Percentiles rank a stretch among this genome's conserved stretches.
Evolutionary conservation across 805 yeast species (phyloP).

Genomic region (Saccharomycopsis babjevae): DNA sequence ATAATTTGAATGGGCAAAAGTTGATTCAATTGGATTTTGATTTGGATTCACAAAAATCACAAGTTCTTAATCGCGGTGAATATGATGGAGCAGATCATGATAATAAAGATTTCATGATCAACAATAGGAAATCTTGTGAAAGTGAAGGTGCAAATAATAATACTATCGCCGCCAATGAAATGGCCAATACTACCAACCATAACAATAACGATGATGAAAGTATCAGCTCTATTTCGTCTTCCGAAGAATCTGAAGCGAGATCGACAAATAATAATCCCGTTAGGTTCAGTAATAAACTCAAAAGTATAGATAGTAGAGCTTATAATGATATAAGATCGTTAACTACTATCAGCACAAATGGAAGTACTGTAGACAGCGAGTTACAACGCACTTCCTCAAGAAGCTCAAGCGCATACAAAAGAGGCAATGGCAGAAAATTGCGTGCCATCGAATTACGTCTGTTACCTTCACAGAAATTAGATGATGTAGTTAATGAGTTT

Average conservation of each 20-base stretch:
- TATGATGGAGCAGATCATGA: background rate
- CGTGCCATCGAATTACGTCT: slow-evolving; percentile 18
- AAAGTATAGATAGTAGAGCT: background rate
- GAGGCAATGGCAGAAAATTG: background rate
- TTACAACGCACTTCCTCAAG: background rate
- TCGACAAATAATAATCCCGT: background rate
- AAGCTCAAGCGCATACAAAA: background rate
- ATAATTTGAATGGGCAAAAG: slow-evolving; percentile 65
- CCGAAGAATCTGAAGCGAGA: background rate
- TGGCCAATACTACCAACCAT: background rate
- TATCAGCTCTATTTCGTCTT: slow-evolving; percentile 3
- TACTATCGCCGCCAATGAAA: background rate
- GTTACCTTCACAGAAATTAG: slow-evolving; percentile 32
- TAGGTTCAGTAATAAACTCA: background rate
- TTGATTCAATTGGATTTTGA: slow-evolving; percentile 64
- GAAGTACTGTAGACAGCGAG: background rate
- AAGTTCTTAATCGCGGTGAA: slow-evolving; percentile 12
- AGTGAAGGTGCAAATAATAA: background rate
- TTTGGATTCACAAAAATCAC: slow-evolving; percentile 18
- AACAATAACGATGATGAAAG: background rate
- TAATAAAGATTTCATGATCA: background rate
- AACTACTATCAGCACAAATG: background rate
- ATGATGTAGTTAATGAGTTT: slow-evolving; percentile 40
- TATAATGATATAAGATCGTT: background rate
- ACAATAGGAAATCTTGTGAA: background rate